Conservation (phyloP, 768 basidiomycete genomes). For the Collybia nuda region DNA sequence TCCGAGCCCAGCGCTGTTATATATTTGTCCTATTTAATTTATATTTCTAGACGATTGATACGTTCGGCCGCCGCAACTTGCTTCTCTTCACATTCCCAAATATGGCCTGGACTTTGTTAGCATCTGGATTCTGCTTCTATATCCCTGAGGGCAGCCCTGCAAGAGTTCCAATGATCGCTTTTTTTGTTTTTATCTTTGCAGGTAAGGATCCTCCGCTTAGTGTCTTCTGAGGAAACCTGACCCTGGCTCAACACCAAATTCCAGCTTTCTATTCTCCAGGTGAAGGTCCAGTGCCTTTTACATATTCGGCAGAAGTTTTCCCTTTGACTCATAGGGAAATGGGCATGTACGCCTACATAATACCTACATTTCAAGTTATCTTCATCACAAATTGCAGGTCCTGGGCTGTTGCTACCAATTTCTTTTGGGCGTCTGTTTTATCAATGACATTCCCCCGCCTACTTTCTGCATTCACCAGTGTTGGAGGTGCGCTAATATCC, state of each 20-base stretch:
- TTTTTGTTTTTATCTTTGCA: conserved; percentile 44
- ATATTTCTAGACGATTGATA: conserved; percentile 54
- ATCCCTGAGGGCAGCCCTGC: conserved; percentile 35
- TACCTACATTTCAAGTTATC: conserved; percentile 24
- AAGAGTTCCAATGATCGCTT: conserved; percentile 40
- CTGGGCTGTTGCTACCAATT: conserved; percentile 52
- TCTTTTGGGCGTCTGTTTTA: conserved; percentile 56
- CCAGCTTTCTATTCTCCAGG: conserved; percentile 75
- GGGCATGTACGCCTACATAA: conserved; percentile 38
- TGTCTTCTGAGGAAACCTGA: background rate
- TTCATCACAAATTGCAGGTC: conserved; percentile 34
- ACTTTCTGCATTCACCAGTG: conserved; percentile 38
- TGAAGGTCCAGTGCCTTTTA: conserved; percentile 89
- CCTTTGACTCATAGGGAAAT: conserved; percentile 79
- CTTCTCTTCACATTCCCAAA: conserved; percentile 78
- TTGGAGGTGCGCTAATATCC: conserved; percentile 28
- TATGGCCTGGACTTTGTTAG: conserved; percentile 75
- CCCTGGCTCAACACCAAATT: background rate
- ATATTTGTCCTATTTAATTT: background rate
- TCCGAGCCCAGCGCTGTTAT: conserved; percentile 16
- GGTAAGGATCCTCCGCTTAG: conserved; percentile 19
- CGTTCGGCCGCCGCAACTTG: conserved; percentile 76
- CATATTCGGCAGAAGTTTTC: conserved; percentile 91
- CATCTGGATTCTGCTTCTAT: conserved; percentile 73
- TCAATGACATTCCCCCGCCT: conserved; percentile 62